Evolutionary conservation across 2,329 filamentous ascomycete genomes (phyloP).

Genomic region (Monilinia fructigena): DNA sequence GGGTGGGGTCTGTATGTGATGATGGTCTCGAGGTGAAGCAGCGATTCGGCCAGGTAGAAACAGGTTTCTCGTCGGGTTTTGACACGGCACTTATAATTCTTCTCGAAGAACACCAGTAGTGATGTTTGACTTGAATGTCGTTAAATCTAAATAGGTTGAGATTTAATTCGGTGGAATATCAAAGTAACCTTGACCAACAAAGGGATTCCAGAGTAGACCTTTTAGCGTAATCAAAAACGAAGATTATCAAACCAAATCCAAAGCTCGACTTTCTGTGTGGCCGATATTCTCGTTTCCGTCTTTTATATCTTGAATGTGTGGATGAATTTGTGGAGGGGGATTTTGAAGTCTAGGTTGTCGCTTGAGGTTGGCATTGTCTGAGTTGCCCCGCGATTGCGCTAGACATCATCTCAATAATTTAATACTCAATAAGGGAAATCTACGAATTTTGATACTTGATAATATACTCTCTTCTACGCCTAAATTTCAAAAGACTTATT

Average conservation of each 20-base stretch:
- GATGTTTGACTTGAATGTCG: slow-evolving; percentile 3
- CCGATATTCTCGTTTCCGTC: background rate
- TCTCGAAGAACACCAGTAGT: background rate
- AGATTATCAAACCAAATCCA: background rate
- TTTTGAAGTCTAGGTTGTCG: slow-evolving; percentile 26
- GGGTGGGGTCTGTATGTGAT: slow-evolving; percentile 14
- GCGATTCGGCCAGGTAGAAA: background rate
- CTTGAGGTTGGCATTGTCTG: slow-evolving; percentile 24
- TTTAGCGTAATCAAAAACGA: background rate
- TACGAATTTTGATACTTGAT: slow-evolving; percentile 8
- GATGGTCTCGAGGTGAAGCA: background rate
- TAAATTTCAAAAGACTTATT: background rate
- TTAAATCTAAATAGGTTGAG: slow-evolving; percentile 3
- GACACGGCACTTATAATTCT: background rate
- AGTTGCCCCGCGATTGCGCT: slow-evolving; percentile 34
- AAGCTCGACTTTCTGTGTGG: background rate
- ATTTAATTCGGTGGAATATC: slow-evolving; percentile 7
- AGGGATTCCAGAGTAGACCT: background rate
- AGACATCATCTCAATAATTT: slow-evolving; percentile 28
- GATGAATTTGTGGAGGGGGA: slow-evolving; percentile 6
- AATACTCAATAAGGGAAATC: slow-evolving; percentile 23
- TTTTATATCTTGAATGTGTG: background rate
- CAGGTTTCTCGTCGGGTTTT: background rate
- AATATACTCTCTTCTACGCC: background rate
- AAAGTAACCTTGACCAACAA: slow-evolving; percentile 4